Evolutionary conservation across 768 basidiomycete species (phyloP).

Genomic region (Panaeolus cyanescens): DNA sequence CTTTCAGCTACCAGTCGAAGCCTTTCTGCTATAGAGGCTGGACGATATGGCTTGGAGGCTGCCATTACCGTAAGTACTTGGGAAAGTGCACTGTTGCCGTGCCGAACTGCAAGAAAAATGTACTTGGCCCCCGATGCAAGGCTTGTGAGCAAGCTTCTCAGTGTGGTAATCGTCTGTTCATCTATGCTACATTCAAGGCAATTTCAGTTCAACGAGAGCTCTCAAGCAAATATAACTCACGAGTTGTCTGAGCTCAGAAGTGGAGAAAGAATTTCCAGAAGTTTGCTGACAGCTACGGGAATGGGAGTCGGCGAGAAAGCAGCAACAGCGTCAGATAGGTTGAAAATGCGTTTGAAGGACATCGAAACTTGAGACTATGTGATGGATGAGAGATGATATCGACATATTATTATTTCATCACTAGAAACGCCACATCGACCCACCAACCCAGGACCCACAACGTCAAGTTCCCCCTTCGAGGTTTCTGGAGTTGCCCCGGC

Average conservation of each 20-base stretch:
- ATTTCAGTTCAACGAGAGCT: background rate
- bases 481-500: too few relatives aligned
- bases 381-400: too few relatives aligned
- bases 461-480: too few relatives aligned
- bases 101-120: background rate
- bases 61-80: background rate
- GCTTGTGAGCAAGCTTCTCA: background rate
- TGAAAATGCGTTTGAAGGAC: background rate
- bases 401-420: too few relatives aligned
- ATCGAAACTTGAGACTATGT: too few relatives aligned
- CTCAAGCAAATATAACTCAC: background rate
- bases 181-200: background rate
- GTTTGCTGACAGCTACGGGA: background rate
- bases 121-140: background rate
- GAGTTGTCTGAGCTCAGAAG: background rate
- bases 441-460: too few relatives aligned
- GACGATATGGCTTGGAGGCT: background rate
- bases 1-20: background rate
- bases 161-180: background rate
- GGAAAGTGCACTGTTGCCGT: background rate
- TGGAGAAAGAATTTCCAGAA: background rate
- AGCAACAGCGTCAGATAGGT: background rate
- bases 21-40: background rate
- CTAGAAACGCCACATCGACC: too few relatives aligned
- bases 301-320: background rate